Conservation (phyloP, 768 basidiomycete genomes). For the Exsudoporus frostii region DNA sequence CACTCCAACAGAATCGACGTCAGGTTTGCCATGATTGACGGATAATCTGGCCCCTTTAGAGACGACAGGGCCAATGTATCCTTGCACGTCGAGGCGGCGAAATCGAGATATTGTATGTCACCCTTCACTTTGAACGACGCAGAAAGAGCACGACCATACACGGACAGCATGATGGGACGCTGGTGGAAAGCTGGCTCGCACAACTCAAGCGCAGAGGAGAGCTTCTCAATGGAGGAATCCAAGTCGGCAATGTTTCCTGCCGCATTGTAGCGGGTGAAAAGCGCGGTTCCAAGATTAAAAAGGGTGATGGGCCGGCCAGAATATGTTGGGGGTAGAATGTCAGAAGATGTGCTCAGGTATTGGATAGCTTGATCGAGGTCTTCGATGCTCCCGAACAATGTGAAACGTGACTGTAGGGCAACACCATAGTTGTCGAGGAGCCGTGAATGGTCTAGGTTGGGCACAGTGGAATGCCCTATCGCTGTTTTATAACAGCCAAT, state of each 20-base stretch:
- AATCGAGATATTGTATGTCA: slow-evolving; percentile 10
- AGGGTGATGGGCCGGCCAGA: slow-evolving; percentile 11
- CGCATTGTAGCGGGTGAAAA: slow-evolving; percentile 8
- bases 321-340: slow-evolving; percentile 11
- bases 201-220: slow-evolving; percentile 12
- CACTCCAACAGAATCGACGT: slow-evolving; percentile 4
- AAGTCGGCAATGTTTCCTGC: slow-evolving; percentile 12
- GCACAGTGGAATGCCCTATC: slow-evolving; percentile 13
- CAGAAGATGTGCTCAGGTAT: slow-evolving; percentile 14
- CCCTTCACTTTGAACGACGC: slow-evolving; percentile 16
- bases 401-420: slow-evolving; percentile 20
- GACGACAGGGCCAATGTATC: slow-evolving; percentile 13
- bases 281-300: slow-evolving; percentile 5
- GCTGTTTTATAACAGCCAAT: slow-evolving; percentile 15
- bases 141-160: slow-evolving; percentile 11
- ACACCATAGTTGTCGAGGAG: slow-evolving; percentile 20
- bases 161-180: slow-evolving; percentile 4
- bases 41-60: not conserved
- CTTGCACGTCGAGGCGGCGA: slow-evolving; percentile 15
- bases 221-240: slow-evolving; percentile 14
- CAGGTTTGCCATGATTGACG: not conserved
- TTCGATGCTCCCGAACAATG: slow-evolving; percentile 2
- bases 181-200: slow-evolving; percentile 7
- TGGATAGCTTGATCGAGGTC: slow-evolving; percentile 27
- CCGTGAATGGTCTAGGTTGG: slow-evolving; percentile 13